Evolutionary conservation across 1,284 basidiomycete species (phyloP).

Genomic region (Ceratobasidium sp.): DNA sequence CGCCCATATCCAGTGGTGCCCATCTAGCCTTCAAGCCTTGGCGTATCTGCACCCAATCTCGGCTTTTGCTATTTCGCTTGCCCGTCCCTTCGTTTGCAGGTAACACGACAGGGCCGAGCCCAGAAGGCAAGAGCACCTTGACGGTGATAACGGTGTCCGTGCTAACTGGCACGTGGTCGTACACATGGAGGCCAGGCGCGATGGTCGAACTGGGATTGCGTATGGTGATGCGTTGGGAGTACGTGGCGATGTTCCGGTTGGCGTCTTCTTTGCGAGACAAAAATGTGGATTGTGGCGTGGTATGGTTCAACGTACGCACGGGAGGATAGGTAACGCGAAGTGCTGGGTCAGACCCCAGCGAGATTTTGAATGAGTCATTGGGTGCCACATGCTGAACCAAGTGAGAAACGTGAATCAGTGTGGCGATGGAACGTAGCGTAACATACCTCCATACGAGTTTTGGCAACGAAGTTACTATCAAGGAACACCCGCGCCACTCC

Average conservation of each 20-base stretch:
- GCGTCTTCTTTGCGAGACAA: conserved; percentile 39
- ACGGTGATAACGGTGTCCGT: conserved; percentile 50
- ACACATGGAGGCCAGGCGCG: conserved; percentile 47
- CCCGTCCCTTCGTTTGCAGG: not conserved
- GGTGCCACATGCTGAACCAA: conserved; percentile 42
- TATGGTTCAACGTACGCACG: conserved; percentile 46
- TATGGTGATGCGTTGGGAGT: conserved; percentile 49
- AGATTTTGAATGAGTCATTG: conserved; percentile 46
- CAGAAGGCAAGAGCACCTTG: conserved; percentile 48
- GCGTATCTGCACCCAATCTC: conserved; percentile 9
- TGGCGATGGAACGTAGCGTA: not conserved
- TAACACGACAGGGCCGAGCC: conserved; percentile 6
- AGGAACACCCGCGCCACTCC: conserved; percentile 48
- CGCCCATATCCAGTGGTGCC: conserved; percentile 40
- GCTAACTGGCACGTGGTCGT: conserved; percentile 50
- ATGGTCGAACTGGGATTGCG: conserved; percentile 48
- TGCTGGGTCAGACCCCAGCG: conserved; percentile 46
- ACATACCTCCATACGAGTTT: conserved; percentile 36
- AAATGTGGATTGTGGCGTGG: conserved; percentile 28
- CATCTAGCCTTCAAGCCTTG: conserved; percentile 45
- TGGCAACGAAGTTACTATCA: conserved; percentile 49
- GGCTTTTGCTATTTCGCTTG: not conserved
- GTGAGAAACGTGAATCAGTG: not conserved
- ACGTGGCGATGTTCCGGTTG: conserved; percentile 45
- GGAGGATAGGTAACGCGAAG: conserved; percentile 50